phyloP scores from a whole-genome alignment of 2,329 filamentous ascomycete genomes.

The Neofusicoccum laricinum region DNA sequence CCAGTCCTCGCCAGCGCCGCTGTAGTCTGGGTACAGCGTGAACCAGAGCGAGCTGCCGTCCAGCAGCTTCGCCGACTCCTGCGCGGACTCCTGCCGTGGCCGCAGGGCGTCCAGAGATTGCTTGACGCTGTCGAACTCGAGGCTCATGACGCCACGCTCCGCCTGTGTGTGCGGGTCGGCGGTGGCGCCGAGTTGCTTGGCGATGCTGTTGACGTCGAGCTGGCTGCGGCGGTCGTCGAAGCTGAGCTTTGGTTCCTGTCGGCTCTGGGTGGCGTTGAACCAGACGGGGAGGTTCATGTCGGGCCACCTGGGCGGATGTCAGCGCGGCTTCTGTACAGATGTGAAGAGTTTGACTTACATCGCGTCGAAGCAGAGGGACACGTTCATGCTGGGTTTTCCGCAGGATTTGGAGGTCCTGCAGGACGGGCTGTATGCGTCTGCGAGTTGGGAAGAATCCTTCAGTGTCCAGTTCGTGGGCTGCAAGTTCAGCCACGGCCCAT shows the following conservation, averaged over 20 bases:
- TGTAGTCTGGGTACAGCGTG: not conserved
- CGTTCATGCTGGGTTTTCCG: not conserved
- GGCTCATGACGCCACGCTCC: not conserved
- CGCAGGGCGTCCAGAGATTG: not conserved
- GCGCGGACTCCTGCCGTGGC: not conserved
- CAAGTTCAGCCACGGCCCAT: not conserved
- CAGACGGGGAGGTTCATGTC: not conserved
- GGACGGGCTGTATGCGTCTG: not conserved
- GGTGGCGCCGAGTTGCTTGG: constrained; percentile 1
- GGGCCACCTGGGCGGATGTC: not conserved
- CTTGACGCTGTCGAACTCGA: not conserved
- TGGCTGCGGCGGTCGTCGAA: not conserved
- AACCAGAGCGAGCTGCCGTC: not conserved
- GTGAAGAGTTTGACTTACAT: not conserved
- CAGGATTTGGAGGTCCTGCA: not conserved
- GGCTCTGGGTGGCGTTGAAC: not conserved
- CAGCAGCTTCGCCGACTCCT: not conserved
- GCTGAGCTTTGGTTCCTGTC: not conserved
- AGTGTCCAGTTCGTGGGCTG: not conserved
- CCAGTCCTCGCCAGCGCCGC: not conserved
- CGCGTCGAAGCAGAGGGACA: not conserved
- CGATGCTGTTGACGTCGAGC: not conserved
- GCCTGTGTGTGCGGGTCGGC: too few relatives aligned
- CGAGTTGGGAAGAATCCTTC: not conserved
- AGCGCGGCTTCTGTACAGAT: not conserved